Percentiles rank a stretch among this genome's conserved stretches.
Evolutionary conservation across 495 filamentous ascomycete species (phyloP).

Genomic region (Sporormia fimetaria): DNA sequence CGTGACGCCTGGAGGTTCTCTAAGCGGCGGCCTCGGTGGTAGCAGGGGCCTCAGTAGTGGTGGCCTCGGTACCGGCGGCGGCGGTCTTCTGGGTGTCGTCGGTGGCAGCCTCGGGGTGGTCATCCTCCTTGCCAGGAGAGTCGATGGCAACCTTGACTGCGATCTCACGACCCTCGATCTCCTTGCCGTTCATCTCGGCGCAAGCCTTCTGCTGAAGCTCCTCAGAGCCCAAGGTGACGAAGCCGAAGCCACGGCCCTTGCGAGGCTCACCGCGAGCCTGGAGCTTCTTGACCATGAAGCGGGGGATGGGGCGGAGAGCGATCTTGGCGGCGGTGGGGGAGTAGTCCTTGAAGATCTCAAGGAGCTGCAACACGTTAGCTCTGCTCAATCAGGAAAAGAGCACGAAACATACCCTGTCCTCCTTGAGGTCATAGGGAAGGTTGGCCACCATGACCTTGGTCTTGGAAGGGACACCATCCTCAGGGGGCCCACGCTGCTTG

Average conservation of each 20-base stretch:
- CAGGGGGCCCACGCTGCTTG: conserved; percentile 83
- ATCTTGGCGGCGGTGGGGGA: conserved; percentile 90
- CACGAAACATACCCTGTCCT: conserved; percentile 69
- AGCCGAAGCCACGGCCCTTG: conserved; percentile 98
- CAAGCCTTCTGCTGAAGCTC: conserved; percentile 96
- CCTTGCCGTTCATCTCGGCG: conserved; percentile 96
- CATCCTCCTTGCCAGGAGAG: conserved; percentile 96
- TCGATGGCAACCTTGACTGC: conserved; percentile 99
- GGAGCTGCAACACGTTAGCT: conserved; percentile 53
- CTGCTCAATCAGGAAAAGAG: background rate
- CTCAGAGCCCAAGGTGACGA: conserved; percentile 90
- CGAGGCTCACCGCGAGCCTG: conserved; percentile 93
- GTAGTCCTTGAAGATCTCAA: conserved; percentile 89
- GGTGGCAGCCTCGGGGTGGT: conserved; percentile 40
- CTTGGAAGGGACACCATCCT: conserved; percentile 96
- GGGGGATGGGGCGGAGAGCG: conserved; percentile 92
- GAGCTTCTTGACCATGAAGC: conserved; percentile 99
- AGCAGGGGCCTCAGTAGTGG: conserved; percentile 22
- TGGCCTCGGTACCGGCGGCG: conserved; percentile 16
- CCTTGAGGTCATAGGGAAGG: conserved; percentile 91
- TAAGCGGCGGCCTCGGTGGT: conserved; percentile 21
- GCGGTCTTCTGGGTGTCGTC: conserved; percentile 23
- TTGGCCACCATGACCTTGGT: conserved; percentile 99
- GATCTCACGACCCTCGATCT: conserved; percentile 95
- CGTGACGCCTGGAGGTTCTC: conserved; percentile 11